A percentile compares a stretch with the other conserved stretches of the same genome.
phyloP scores from a whole-genome alignment of 1,284 basidiomycete species.

The Ganoderma sp. region DNA sequence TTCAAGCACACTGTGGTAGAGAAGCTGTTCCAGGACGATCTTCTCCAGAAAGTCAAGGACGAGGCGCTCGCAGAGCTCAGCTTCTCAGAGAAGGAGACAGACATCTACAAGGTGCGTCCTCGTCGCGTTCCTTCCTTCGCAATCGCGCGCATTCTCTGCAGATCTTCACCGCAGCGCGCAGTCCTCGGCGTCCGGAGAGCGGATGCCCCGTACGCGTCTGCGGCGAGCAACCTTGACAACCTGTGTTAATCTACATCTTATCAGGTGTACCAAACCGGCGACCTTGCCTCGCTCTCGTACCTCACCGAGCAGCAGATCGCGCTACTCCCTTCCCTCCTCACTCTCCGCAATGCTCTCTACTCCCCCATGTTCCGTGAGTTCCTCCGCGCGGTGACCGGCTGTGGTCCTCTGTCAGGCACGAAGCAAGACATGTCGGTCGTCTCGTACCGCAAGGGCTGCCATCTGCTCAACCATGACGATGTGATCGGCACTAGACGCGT shows the following conservation, averaged over 20 bases:
- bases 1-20: conserved; percentile 88
- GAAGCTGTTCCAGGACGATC: conserved; percentile 84
- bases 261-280: conserved; percentile 96
- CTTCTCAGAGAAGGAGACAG: conserved; percentile 97
- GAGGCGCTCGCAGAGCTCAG: conserved; percentile 86
- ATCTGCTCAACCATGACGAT: conserved; percentile 97
- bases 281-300: conserved; percentile 91
- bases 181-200: not conserved
- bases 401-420: conserved; percentile 88
- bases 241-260: conserved; percentile 5
- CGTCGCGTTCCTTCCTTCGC: conserved; percentile 4
- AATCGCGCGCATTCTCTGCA: not conserved
- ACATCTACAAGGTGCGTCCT: conserved; percentile 90
- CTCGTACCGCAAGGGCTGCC: conserved; percentile 89
- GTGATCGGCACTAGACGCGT: conserved; percentile 95
- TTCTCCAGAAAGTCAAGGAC: conserved; percentile 78
- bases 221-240: not conserved
- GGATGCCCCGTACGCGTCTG: not conserved
- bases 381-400: conserved; percentile 89
- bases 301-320: conserved; percentile 79
- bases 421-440: conserved; percentile 98
- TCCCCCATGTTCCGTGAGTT: conserved; percentile 85
- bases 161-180: not conserved
- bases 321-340: conserved; percentile 79
- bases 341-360: conserved; percentile 92